These are phyloP conservation scores for Metarhizium robertsii DNA, from an alignment of 2,329 filamentous ascomycete genomes.

Conservation along the genomic window DNA sequence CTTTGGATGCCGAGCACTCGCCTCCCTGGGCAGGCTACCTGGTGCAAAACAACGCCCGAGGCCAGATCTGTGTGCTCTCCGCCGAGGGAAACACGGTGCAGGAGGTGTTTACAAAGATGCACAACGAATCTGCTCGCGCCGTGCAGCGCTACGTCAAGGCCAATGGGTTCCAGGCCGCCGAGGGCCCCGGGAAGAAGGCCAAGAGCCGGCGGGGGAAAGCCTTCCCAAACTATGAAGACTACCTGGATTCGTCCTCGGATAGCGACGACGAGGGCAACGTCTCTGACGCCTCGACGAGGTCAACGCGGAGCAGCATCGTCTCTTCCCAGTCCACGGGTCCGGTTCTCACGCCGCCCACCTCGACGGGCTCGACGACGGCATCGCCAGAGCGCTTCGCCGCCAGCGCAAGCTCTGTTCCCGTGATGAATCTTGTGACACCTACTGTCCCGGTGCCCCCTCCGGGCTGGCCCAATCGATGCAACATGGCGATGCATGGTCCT, in stretches of 20 bases:
- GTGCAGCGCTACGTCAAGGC: conserved; percentile 20
- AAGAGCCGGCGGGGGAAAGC: neutral
- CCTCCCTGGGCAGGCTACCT: conserved; percentile 16
- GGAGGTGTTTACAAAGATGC: conserved; percentile 27
- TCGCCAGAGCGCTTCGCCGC: neutral
- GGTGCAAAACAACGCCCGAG: conserved; percentile 15
- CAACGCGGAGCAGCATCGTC: neutral
- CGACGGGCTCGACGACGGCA: neutral
- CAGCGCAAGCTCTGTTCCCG: neutral
- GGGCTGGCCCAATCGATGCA: neutral
- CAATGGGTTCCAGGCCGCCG: conserved; percentile 22
- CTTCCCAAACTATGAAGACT: no score
- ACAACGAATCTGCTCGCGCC: conserved; percentile 28
- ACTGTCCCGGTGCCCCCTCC: neutral
- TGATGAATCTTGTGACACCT: neutral
- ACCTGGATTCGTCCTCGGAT: neutral
- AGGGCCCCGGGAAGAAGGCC: neutral
- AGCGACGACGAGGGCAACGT: neutral
- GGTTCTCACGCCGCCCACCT: neutral
- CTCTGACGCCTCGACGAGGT: neutral
- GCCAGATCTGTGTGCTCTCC: conserved; percentile 18
- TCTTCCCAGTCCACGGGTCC: neutral
- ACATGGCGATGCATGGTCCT: neutral
- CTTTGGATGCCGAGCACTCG: conserved; percentile 11
- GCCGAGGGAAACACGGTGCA: conserved; percentile 6